phyloP scores from a whole-genome alignment of 2,329 filamentous ascomycete genomes.

The Gaeumannomyces tritici region DNA sequence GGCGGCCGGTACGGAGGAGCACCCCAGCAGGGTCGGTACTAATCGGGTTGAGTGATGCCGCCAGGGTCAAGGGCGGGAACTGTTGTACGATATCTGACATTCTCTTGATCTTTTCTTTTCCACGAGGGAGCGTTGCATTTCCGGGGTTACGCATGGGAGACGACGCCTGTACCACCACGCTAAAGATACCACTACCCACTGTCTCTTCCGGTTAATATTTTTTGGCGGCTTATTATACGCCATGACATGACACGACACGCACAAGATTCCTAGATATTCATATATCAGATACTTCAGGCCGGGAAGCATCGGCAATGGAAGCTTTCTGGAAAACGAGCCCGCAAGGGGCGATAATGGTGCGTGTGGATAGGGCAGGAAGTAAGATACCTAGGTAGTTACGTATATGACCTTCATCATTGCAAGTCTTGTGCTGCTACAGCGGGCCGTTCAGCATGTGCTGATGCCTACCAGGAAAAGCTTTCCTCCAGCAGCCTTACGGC shows the following conservation, averaged over 20 bases:
- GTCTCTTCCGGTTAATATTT: not conserved
- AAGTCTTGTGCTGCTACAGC: no score
- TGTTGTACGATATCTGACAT: not conserved
- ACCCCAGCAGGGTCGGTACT: not conserved
- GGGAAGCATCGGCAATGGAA: not conserved
- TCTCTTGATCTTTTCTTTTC: not conserved
- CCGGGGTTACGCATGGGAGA: not conserved
- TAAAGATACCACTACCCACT: not conserved
- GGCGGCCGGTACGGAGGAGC: not conserved
- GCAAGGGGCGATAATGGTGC: not conserved
- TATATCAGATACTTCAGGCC: not conserved
- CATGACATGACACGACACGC: not conserved
- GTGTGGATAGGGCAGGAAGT: not conserved
- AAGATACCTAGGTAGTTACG: not conserved
- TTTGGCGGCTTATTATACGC: not conserved
- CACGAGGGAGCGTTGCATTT: not conserved
- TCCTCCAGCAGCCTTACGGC: not conserved
- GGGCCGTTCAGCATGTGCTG: no score
- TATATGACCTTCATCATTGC: not conserved
- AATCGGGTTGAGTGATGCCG: not conserved
- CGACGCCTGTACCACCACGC: not conserved
- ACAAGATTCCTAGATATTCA: not conserved
- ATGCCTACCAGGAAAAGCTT: not conserved
- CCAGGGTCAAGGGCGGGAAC: no score
- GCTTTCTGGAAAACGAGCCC: not conserved